These are phyloP conservation scores for Dactylorhiza incarnata DNA, from an alignment of 106 monocot genomes.

Conservation along the genomic window DNA sequence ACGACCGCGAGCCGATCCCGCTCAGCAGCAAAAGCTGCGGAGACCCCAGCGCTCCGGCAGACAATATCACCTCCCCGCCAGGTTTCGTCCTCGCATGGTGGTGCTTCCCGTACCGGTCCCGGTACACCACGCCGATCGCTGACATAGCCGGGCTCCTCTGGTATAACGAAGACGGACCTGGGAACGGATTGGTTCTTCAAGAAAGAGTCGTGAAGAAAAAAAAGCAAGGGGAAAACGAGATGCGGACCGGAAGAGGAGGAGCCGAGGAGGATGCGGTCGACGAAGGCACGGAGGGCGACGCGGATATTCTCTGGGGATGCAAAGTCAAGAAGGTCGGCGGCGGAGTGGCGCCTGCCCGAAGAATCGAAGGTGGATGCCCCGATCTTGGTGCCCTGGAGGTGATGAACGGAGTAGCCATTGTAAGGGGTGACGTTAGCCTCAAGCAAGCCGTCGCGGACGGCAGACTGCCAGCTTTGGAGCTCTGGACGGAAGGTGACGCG, in stretches of 20 bases:
- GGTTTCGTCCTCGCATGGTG: conserved; percentile 49
- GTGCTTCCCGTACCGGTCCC: conserved; percentile 36
- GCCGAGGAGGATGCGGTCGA: conserved; percentile 52
- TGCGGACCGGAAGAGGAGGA: conserved; percentile 39
- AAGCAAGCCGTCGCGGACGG: conserved; percentile 53
- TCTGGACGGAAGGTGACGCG: conserved; percentile 40
- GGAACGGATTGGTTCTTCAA: not conserved
- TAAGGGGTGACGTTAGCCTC: conserved; percentile 70
- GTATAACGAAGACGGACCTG: not conserved
- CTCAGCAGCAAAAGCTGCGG: conserved; percentile 91
- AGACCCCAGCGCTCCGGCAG: conserved; percentile 52
- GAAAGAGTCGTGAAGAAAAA: not conserved
- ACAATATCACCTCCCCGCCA: conserved; percentile 69
- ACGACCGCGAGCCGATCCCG: conserved; percentile 55
- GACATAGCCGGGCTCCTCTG: conserved; percentile 7
- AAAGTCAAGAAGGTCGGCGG: conserved; percentile 63
- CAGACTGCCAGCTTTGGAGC: conserved; percentile 60
- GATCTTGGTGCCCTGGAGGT: conserved; percentile 75
- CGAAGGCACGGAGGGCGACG: conserved; percentile 63
- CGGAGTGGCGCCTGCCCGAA: conserved; percentile 50
- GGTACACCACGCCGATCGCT: conserved; percentile 63
- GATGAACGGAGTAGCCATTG: conserved; percentile 76
- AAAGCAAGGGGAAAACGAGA: conserved; percentile 22
- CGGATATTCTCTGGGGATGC: conserved; percentile 41
- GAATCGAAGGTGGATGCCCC: conserved; percentile 72